phyloP scores from a whole-genome alignment of 2,329 filamentous ascomycete genomes.

The Arthroderma uncinatum region DNA sequence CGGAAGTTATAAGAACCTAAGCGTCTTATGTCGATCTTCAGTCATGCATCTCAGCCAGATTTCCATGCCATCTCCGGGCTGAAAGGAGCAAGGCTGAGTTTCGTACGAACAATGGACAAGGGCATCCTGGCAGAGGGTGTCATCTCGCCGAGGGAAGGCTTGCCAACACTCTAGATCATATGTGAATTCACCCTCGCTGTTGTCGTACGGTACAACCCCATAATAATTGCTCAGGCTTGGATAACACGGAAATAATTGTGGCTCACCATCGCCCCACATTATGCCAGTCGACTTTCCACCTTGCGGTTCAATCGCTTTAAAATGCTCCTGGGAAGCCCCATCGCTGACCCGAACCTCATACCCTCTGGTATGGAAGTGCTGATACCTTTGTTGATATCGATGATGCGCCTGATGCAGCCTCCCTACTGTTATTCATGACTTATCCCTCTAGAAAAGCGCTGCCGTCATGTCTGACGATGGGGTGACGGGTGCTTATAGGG shows the following conservation, averaged over 20 bases:
- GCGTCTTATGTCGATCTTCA: neutral
- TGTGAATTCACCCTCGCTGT: neutral
- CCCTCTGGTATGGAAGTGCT: neutral
- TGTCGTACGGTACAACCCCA: neutral
- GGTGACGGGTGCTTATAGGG: conserved; percentile 29
- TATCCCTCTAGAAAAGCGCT: neutral
- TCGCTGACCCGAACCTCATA: neutral
- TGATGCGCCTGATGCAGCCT: neutral
- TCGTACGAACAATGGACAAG: neutral
- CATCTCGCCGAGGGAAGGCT: neutral
- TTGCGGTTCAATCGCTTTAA: neutral
- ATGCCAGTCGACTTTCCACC: neutral
- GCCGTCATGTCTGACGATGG: conserved; percentile 22
- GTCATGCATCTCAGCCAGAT: neutral
- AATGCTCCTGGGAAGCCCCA: neutral
- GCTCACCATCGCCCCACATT: neutral
- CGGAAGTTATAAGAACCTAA: neutral
- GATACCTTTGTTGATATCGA: neutral
- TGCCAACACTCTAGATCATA: neutral
- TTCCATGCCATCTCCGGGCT: neutral
- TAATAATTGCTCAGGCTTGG: neutral
- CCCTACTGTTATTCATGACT: neutral
- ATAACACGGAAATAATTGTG: neutral
- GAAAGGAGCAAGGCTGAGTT: conserved; percentile 2
- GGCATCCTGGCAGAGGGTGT: neutral